Base-by-base conservation (phyloP, 441 rosid genomes). In the Euphorbia corollata region DNA sequence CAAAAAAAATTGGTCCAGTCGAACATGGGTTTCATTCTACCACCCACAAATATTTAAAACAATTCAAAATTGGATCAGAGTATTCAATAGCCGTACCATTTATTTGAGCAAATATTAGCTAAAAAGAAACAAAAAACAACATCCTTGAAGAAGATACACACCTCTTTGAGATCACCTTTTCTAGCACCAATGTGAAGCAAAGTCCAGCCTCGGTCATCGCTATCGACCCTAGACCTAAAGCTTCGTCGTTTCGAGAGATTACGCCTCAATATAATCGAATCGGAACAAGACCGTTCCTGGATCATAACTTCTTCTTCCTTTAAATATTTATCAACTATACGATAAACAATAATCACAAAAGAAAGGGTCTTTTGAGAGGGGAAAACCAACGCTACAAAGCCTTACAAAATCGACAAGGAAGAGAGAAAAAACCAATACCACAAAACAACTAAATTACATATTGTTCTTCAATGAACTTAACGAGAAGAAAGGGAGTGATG, bases 201-300 rank as follows among this genome's bases (percentile, higher is more conserved):
- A 68, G 94, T 89, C 96, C 96, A 91, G 12, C 97, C 97, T 65
- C 97, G 81, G 58, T 91, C 97, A 58, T 91, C 97, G 54, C 80
- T 79, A 61, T 79, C 92, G 1, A 74, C 71, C 30, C 79, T 78
- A 59, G 80, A 71, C 72, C 78, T 77, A 24, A 78, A 77, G n/a
- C 80, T 83, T 24, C 89, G 83, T 63, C 82, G 79, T 69, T 81
- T 87, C 0, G 89, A 85, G 34, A 74, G 79, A 68, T 56, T 83
- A 45, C 91, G 86, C 77, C 85, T 71, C 64, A 89, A 70, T 16
- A 69, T 11, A 15, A 66, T 24, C 41, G 65, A 18, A 60, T 56
- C 75, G 4, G 79, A 67, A 60, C 69, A 78, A 39, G 71, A 66
- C 59, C 65, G 71, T 65, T 73, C 88, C 71, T 83, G 81, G 19